Conservation (phyloP, 148 eudicot genomes). For the Nyssa sinensis region DNA sequence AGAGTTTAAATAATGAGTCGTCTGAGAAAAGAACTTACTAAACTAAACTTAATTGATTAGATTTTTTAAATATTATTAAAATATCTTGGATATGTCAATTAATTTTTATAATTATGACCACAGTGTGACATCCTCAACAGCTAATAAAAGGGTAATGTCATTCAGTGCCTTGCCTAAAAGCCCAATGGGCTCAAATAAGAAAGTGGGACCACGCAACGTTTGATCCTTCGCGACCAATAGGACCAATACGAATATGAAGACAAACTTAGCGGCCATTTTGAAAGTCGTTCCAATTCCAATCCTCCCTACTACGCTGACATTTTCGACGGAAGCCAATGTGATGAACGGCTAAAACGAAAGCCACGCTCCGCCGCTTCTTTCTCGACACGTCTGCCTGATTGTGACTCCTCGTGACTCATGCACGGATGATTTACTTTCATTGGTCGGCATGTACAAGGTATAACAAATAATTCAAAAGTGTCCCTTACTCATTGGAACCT, state of each 20-base stretch:
- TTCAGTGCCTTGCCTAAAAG: neutral
- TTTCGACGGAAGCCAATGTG: neutral
- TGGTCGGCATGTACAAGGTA: slow-evolving; percentile 8
- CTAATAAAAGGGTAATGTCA: no score
- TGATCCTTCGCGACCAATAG: neutral
- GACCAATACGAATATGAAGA: neutral
- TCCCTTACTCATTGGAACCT: neutral
- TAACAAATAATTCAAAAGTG: neutral
- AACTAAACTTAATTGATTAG: no score
- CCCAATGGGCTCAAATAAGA: neutral
- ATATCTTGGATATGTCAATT: no score
- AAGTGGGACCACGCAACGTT: no score
- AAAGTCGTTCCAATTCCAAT: no score
- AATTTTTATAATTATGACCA: no score
- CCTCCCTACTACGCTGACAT: neutral
- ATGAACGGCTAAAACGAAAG: neutral
- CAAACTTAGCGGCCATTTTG: neutral
- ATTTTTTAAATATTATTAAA: no score
- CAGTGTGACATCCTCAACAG: no score
- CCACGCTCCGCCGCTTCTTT: neutral
- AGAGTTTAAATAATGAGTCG: no score
- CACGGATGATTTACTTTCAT: neutral
- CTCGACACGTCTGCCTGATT: slow-evolving; percentile 3
- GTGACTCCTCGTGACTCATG: neutral
- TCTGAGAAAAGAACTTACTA: no score